Evolutionary conservation across 768 basidiomycete species (phyloP), one percentile per base, ranked within the genome.

Genomic region (Leccinum imitatum): DNA sequence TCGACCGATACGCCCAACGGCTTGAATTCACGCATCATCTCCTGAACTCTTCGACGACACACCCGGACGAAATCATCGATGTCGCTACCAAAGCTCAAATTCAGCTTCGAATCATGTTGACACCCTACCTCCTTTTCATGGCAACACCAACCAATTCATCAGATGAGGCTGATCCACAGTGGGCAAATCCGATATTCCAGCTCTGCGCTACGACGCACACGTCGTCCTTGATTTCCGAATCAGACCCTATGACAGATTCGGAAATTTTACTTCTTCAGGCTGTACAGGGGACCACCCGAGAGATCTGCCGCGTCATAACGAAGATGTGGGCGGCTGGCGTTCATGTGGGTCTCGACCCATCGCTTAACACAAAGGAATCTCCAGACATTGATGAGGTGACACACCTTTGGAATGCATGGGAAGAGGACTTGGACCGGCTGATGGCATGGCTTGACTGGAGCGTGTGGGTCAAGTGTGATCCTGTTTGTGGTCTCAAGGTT

Each of bases 391-490:
- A 31, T 1, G 54, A 65, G 23, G 41, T 63, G 25, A 55, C 31
- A 6, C 39, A 2, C 2, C 27, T 75, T 46, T 39, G 71, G n/a
- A 21, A 23, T 13, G 35, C 54, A 5, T 84, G 83, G 83, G 65
- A 56, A 8, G 50, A 39, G 21, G 73, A 76, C 9, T 51, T 80
- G 23, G 60, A 71, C 7, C 60, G 53, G 3, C 63, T 85, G 21
- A 80, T 84, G 76, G 50, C 39, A 0, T 84, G 84, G 83, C 68
- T 85, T 0, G 83, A 80, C 60, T 85, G 84, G 83, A 76, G 69
- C 41, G 67, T 75, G 7, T 85, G 84, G 83, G 63, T 78, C 2
- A 79, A 71, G 48, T 84, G 84, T 54, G 68, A 66, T 3, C 82
- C 83, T 27, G 74, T 66, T 1, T 85, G 84, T 69, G 66, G 65